These are phyloP conservation scores for Dunaliella primolecta DNA, from an alignment of 139 green algal species.

Conservation along the genomic window DNA sequence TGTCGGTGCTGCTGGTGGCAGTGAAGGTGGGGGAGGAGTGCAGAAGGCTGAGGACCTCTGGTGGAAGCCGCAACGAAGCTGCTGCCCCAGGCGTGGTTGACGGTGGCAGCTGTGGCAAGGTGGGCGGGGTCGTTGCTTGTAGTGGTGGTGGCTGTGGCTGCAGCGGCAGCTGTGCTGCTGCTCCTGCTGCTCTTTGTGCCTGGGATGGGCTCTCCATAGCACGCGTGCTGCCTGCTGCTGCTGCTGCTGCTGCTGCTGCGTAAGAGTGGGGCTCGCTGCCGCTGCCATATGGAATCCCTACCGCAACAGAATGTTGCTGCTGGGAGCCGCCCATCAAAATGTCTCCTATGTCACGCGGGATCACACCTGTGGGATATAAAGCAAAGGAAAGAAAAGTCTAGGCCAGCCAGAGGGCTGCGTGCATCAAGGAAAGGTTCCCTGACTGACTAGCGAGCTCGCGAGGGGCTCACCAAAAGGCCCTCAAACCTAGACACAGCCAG, in stretches of 20 bases:
- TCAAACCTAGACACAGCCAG: too few species aligned
- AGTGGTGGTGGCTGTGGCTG: not conserved
- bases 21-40: not conserved
- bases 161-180: not conserved
- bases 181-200: too few species aligned
- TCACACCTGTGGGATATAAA: too few species aligned
- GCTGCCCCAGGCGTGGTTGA: not conserved
- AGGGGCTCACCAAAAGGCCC: too few species aligned
- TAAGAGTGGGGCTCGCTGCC: not conserved
- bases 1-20: not conserved
- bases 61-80: not conserved
- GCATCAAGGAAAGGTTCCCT: too few species aligned
- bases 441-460: too few species aligned
- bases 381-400: too few species aligned
- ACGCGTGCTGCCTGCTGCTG: not conserved
- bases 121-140: not conserved
- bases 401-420: too few species aligned
- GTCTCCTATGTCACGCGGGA: not conserved
- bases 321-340: not conserved
- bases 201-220: not conserved
- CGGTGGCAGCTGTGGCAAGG: not conserved
- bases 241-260: not conserved
- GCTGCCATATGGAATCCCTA: not conserved
- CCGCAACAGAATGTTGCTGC: not conserved
- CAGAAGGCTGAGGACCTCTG: not conserved